phyloP scores from a whole-genome alignment of 805 yeast genomes.

The Wickerhamomyces bisporus region DNA sequence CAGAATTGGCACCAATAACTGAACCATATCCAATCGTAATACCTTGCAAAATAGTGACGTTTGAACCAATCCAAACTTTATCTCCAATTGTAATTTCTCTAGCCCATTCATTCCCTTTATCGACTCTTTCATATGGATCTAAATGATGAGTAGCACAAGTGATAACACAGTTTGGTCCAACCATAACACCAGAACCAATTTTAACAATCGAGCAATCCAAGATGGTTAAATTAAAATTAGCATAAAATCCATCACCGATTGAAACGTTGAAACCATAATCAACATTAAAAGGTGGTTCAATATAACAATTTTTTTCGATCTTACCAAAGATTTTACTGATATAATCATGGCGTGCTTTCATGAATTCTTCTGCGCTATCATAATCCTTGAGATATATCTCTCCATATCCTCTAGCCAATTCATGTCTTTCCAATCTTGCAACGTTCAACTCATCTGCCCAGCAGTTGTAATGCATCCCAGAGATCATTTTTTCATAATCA shows the following conservation, averaged over 20 bases:
- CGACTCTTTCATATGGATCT: constrained; percentile 40
- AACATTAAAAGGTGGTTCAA: constrained; percentile 57
- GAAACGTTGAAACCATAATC: constrained; percentile 64
- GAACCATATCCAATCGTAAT: constrained; percentile 58
- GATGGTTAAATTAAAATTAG: constrained; percentile 49
- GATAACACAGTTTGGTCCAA: constrained; percentile 60
- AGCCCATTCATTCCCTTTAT: constrained; percentile 42
- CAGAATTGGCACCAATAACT: constrained; percentile 64
- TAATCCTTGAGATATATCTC: constrained; percentile 23
- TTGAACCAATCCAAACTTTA: constrained; percentile 65
- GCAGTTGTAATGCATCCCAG: constrained; percentile 41
- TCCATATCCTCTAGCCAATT: constrained; percentile 24
- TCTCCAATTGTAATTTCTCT: constrained; percentile 54
- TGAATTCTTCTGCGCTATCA: constrained; percentile 22
- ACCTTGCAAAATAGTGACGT: constrained; percentile 54
- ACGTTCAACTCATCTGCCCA: constrained; percentile 22
- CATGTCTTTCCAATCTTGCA: constrained; percentile 24
- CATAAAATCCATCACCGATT: constrained; percentile 54
- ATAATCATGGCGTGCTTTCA: constrained; percentile 32
- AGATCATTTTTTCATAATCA: constrained; percentile 53
- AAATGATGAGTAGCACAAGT: constrained; percentile 63
- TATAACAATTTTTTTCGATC: constrained; percentile 32
- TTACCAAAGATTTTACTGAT: constrained; percentile 44
- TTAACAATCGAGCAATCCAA: constrained; percentile 57
- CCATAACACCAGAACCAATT: constrained; percentile 53